These are phyloP conservation scores for Plasmodium ovale DNA, from an alignment of 169 alveolate genomes.

Conservation along the genomic window DNA sequence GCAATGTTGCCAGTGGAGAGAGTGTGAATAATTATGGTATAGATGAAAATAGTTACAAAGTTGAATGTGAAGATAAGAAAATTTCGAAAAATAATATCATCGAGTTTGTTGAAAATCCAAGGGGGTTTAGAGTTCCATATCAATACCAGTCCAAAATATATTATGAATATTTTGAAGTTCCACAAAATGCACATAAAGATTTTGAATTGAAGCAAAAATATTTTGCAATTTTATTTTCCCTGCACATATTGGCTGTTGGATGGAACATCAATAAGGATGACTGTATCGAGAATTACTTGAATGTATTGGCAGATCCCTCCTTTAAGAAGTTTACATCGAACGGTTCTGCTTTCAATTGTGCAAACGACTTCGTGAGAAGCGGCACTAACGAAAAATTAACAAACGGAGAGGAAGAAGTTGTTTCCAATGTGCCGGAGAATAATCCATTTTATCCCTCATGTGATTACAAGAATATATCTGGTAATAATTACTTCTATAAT, in stretches of 20 bases:
- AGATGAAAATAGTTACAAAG: background rate
- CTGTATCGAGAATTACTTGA: slow-evolving; percentile 21
- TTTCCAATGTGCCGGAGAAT: background rate
- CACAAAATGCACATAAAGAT: slow-evolving; percentile 35
- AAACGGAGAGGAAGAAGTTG: background rate
- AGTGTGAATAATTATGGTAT: background rate
- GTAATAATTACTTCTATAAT: background rate
- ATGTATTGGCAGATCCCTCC: slow-evolving; percentile 23
- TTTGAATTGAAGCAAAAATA: slow-evolving; percentile 47
- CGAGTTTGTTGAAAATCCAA: slow-evolving; percentile 69
- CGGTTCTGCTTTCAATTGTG: background rate
- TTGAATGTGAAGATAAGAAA: background rate
- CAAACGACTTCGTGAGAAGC: no score
- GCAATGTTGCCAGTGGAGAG: background rate
- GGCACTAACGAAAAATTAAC: background rate
- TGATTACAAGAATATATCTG: background rate
- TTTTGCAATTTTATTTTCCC: slow-evolving; percentile 55
- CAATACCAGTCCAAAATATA: slow-evolving; percentile 24
- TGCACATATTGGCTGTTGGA: slow-evolving; percentile 70
- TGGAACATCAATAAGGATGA: slow-evolving; percentile 66
- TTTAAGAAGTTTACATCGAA: background rate
- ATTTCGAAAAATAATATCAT: background rate
- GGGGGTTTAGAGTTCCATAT: slow-evolving; percentile 69
- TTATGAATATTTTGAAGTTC: slow-evolving; percentile 73
- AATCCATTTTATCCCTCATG: background rate